Base-by-base conservation (phyloP, 257 asterid species). In the Salvia hispanica region DNA sequence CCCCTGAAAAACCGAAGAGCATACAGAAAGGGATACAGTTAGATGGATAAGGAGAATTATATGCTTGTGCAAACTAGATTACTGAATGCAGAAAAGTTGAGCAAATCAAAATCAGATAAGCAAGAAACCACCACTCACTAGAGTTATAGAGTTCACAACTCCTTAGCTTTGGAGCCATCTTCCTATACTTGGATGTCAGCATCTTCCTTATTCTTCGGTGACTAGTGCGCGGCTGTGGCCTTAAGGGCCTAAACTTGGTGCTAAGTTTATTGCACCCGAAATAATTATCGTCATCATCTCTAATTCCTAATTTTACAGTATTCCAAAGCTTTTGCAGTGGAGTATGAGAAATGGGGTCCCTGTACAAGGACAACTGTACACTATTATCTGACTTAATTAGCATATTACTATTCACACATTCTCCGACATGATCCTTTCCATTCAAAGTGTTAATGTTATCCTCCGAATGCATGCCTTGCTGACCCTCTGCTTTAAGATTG, bases 271-370 rank as follows among this genome's bases (percentile, higher is more conserved):
- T 83, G 88, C 85, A 91, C 84, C 96, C 78, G 64, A 81, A 85
- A 79, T 80, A 94, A 80, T 94, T 91, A 61, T 94, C 96, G 82
- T 85, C 97, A 83, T 91, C 97, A 88, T 91, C 96, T 83, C 95
- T 94, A 94, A 75, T 79, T 77, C 96, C 99, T 94, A 94, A 75
- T 61, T 91, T 84, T 84, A 94, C 95, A 87, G 65, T 73, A 64
- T 73, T 80, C 87, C 88, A n/a, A n/a, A n/a, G 95, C 89, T 85
- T 90, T 62, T 77, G 86, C 75, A 80, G 69, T 58, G 80, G 74
- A 84, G 85, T 84, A 67, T 69, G 78, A 72, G 80, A 77, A 83
- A 83, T 47, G 67, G 79, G 81, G 71, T 84, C 87, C 85, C 95
- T 91, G 74, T 85, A 80, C 85, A 83, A 79, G 80, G 94, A 85